Evolutionary conservation across 345 rosid species (phyloP), one percentile per base, ranked within the genome.

Genomic region (Gossypium rotundifolium): DNA sequence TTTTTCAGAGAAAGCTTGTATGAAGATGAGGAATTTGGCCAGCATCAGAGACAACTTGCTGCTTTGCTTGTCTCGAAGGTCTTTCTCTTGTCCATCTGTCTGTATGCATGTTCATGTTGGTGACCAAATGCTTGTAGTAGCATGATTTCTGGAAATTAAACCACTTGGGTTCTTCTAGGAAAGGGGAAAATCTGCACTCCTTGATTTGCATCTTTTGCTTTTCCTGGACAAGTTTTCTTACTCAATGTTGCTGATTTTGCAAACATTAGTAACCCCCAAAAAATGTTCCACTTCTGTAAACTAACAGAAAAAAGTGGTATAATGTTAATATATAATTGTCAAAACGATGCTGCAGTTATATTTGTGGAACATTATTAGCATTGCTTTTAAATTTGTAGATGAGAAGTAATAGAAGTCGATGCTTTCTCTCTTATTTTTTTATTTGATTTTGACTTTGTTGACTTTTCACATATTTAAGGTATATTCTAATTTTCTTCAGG

Each of bases 41-140:
- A 76, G 81, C 89, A 88, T 79, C 98, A 91, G 82, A 88, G 99
- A 75, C 87, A 93, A 75, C 97, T 96, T 74, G 99, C 98, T 81
- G 98, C 98, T 2, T 76, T 96, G 55, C 82, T 96, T 66, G 98
- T 88, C 44, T 96, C 99, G 7, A 96, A 96, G 97, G 98, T 95
- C 55, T 63, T 22, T 42, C n/a, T 74, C 61, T 40, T 72, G 13
- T 40, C 53, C 1, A 18, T 57, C 20, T 3, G 42, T 48, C 12
- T 51, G 2, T 20, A 11, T 44, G 33, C n/a, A 66, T 66, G 48
- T 65, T 9, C n/a, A 66, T 66, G 33, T 12, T 45, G 2, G 48
- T 45, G 53, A 20, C n/a, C 2, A 66, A 12, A 27, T 0, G 16
- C 38, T 12, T 6, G 61, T 22, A 22, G 4, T 40, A n/a, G 51